Conservation (phyloP, 2,329 filamentous ascomycete genomes). For the Fusarium circinatum region DNA sequence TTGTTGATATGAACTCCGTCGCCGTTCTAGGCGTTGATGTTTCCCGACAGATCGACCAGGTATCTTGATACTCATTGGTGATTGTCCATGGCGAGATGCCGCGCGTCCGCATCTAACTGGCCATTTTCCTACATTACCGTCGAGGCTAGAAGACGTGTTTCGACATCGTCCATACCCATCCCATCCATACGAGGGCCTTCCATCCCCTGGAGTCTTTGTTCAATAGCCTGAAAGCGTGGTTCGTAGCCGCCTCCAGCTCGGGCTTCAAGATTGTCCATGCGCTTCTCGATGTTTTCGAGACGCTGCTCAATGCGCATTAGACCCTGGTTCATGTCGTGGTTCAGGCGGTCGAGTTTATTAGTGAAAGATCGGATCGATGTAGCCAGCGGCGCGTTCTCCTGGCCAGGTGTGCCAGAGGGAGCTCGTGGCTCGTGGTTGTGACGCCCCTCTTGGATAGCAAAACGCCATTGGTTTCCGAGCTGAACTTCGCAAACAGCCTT, state of each 20-base stretch:
- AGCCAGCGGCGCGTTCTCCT: conserved; percentile 67
- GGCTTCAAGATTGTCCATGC: conserved; percentile 64
- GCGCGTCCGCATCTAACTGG: conserved; percentile 25
- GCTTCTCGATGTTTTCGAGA: conserved; percentile 63
- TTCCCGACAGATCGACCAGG: not conserved
- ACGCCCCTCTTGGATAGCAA: conserved; percentile 67
- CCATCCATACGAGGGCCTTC: conserved; percentile 56
- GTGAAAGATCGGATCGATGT: conserved; percentile 67
- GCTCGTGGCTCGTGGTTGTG: conserved; percentile 71
- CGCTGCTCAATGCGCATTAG: conserved; percentile 62
- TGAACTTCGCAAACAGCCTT: conserved; percentile 73
- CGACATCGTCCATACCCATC: conserved; percentile 58
- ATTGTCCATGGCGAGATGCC: conserved; percentile 6
- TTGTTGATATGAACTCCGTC: conserved; percentile 17
- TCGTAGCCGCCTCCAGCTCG: conserved; percentile 54
- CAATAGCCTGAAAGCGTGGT: conserved; percentile 57
- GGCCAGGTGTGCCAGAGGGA: conserved; percentile 62
- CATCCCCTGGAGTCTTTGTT: conserved; percentile 55
- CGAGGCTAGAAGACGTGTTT: conserved; percentile 56
- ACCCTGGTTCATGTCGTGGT: conserved; percentile 65
- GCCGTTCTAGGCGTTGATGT: conserved; percentile 3
- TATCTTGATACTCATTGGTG: conserved; percentile 9
- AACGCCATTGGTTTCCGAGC: conserved; percentile 72
- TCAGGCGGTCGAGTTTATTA: conserved; percentile 69
- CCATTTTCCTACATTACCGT: conserved; percentile 54